Conservation (phyloP, 257 asterid species). For the Fraxinus anomala region DNA sequence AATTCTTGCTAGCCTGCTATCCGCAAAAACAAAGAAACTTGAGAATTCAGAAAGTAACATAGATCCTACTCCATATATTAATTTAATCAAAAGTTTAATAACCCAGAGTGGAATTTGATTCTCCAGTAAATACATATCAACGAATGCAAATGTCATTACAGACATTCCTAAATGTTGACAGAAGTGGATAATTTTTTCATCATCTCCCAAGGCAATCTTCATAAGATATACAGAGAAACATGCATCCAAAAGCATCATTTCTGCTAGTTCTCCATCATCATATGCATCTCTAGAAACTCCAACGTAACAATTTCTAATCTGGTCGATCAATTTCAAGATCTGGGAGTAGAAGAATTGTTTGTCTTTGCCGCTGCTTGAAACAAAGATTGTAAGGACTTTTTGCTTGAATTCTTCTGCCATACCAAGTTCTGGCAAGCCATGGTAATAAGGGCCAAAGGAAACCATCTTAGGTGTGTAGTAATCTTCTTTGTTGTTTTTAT, state of each 20-base stretch:
- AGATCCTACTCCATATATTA: neutral
- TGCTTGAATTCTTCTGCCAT: neutral
- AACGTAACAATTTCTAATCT: neutral
- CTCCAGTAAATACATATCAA: slow-evolving; percentile 32
- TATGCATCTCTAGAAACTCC: neutral
- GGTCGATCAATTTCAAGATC: neutral
- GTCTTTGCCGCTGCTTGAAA: neutral
- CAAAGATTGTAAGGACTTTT: neutral
- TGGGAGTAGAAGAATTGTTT: neutral
- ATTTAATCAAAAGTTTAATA: neutral
- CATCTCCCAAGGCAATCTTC: rapidly evolving
- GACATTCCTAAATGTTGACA: neutral
- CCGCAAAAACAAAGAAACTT: neutral
- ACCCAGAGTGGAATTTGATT: slow-evolving; percentile 35
- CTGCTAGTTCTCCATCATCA: neutral
- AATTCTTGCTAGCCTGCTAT: neutral
- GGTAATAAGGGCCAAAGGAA: neutral
- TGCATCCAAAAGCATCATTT: slow-evolving; percentile 23
- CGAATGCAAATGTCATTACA: neutral
- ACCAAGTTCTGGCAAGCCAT: neutral
- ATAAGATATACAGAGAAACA: neutral
- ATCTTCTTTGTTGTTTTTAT: neutral
- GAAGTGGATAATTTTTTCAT: rapidly evolving
- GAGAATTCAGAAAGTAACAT: neutral
- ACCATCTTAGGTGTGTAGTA: neutral